Evolutionary conservation across 495 filamentous ascomycete genomes (phyloP).

Genomic region (Hypomontagnella monticulosa): DNA sequence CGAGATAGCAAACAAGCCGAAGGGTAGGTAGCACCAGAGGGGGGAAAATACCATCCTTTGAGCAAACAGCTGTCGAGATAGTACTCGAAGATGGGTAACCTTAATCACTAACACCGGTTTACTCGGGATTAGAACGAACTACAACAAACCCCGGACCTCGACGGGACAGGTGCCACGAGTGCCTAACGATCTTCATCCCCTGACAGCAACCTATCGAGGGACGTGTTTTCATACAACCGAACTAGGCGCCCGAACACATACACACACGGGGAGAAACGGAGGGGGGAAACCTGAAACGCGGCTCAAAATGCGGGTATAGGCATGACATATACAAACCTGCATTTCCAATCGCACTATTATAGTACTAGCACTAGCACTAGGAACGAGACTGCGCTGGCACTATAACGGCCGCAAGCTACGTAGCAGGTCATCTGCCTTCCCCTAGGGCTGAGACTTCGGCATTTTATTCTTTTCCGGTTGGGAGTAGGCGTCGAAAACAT

Average conservation of each 20-base stretch:
- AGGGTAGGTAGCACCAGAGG: neutral
- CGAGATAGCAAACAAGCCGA: no score
- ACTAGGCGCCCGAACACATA: neutral
- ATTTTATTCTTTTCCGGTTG: no score
- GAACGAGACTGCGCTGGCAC: no score
- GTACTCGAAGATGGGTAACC: no score
- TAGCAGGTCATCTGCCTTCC: no score
- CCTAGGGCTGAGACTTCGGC: no score
- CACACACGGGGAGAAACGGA: no score
- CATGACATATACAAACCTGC: neutral
- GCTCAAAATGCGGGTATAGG: neutral
- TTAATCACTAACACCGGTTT: no score
- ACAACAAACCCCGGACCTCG: neutral
- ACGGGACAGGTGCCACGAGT: neutral
- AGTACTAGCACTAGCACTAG: no score
- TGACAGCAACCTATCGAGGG: neutral
- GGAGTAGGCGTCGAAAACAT: no score
- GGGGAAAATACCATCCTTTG: neutral
- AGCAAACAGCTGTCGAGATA: slow-evolving; percentile 15
- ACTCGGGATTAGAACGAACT: neutral
- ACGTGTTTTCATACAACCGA: neutral
- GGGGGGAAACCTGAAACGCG: neutral
- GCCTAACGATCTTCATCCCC: neutral
- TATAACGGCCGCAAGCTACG: no score
- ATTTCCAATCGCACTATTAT: no score